Evolutionary conservation across 495 filamentous ascomycete species (phyloP).

Genomic region (Aspergillus olivimuriae): DNA sequence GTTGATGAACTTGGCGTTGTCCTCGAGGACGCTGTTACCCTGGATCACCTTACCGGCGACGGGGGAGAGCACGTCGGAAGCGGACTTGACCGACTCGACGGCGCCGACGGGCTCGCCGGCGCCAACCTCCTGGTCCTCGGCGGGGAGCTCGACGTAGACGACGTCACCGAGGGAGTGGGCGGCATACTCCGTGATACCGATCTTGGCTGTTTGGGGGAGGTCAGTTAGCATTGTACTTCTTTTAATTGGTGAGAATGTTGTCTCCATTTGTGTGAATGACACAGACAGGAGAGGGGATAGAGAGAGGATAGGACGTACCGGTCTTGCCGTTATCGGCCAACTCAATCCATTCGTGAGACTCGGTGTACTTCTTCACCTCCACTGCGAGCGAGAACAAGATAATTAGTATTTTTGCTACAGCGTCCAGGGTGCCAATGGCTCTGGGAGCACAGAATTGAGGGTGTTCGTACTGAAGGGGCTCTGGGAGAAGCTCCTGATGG

Average conservation of each 20-base stretch:
- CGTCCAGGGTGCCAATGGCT: conserved; percentile 7
- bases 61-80: conserved; percentile 90
- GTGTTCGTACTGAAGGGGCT: conserved; percentile 37
- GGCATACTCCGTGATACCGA: conserved; percentile 90
- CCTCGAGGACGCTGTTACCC: conserved; percentile 66
- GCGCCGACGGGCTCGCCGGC: conserved; percentile 81
- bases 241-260: not conserved
- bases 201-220: conserved; percentile 45
- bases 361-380: conserved; percentile 80
- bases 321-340: conserved; percentile 63
- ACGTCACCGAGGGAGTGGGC: conserved; percentile 89
- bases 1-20: conserved; percentile 83
- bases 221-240: not conserved
- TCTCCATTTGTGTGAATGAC: not conserved
- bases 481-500: conserved; percentile 39
- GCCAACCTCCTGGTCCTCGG: conserved; percentile 51
- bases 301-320: conserved; percentile 16
- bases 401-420: conserved; percentile 18
- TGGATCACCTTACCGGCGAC: conserved; percentile 67
- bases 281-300: not conserved
- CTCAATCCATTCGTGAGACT: conserved; percentile 98
- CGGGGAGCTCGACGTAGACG: conserved; percentile 91
- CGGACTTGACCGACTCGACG: conserved; percentile 96
- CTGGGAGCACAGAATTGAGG: conserved; percentile 4
- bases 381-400: conserved; percentile 22